Evolutionary conservation across 768 basidiomycete species (phyloP).

Genomic region (Phylloporus sp.): DNA sequence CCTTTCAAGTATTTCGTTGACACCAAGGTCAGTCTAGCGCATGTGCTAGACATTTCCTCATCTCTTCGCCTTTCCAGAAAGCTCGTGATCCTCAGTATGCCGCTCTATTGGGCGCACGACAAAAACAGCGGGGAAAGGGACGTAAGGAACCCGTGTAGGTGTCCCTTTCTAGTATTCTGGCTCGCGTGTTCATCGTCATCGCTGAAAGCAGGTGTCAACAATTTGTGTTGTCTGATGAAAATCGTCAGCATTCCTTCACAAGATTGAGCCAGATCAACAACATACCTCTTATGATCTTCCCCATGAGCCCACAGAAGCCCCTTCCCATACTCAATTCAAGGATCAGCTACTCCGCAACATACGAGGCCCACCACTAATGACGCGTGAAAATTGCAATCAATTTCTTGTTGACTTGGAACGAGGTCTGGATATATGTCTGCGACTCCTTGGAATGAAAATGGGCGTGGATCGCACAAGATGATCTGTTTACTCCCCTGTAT

Average conservation of each 20-base stretch:
- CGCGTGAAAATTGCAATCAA: no score
- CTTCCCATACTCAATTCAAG: no score
- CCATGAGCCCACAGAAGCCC: no score
- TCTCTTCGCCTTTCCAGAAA: slow-evolving; percentile 41
- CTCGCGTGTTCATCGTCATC: slow-evolving; percentile 4
- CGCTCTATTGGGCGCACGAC: slow-evolving; percentile 79
- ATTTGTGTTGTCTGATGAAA: no score
- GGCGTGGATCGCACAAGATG: slow-evolving; percentile 33
- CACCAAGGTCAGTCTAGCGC: slow-evolving; percentile 61
- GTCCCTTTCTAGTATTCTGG: not conserved
- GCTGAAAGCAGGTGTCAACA: no score
- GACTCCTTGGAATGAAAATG: slow-evolving; percentile 3
- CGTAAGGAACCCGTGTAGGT: slow-evolving; percentile 76
- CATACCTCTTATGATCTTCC: no score
- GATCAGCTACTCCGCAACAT: no score
- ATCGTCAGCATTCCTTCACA: no score
- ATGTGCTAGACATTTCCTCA: not conserved
- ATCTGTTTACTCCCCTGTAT: slow-evolving; percentile 2
- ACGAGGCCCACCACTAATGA: no score
- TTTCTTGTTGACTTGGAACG: slow-evolving; percentile 14
- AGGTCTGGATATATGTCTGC: slow-evolving; percentile 38
- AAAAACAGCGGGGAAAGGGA: slow-evolving; percentile 78
- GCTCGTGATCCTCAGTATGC: slow-evolving; percentile 93
- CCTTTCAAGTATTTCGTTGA: slow-evolving; percentile 98
- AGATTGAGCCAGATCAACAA: no score